Evolutionary conservation across 1,139 yeast genomes (phyloP).

Genomic region (Kurtzmaniella quercitrusa): DNA sequence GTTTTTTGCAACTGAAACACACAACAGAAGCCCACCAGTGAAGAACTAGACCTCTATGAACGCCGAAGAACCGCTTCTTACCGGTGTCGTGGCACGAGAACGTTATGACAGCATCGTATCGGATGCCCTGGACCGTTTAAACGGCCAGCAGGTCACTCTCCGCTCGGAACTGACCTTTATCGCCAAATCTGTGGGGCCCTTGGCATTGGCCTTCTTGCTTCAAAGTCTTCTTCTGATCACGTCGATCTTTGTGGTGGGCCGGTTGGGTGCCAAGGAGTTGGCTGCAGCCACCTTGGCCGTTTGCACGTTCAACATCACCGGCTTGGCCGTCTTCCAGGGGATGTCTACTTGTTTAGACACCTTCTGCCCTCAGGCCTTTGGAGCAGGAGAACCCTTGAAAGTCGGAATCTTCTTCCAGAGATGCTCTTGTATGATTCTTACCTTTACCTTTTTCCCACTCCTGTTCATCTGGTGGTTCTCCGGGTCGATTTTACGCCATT

Average conservation of each 20-base stretch:
- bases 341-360: conserved; percentile 54
- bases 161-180: conserved; percentile 26
- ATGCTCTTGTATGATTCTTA: conserved; percentile 32
- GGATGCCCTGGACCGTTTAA: conserved; percentile 9
- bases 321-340: conserved; percentile 46
- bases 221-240: conserved; percentile 47
- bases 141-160: conserved; percentile 6
- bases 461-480: conserved; percentile 40
- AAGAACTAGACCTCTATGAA: conserved; percentile 18
- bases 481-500: conserved; percentile 20
- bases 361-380: conserved; percentile 51
- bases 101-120: conserved; percentile 16
- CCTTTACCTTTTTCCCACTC: conserved; percentile 26
- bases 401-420: conserved; percentile 40
- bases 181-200: conserved; percentile 37
- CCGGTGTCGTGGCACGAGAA: conserved; percentile 20
- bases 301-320: conserved; percentile 46
- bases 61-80: conserved; percentile 28
- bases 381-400: conserved; percentile 27
- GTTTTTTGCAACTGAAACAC: no score
- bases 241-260: conserved; percentile 47
- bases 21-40: no score
- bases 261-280: conserved; percentile 39
- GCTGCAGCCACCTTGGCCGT: conserved; percentile 49
- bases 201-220: conserved; percentile 45